Base-by-base conservation (phyloP, 1,284 basidiomycete genomes). In the Cutaneotrichosporon daszewskae region DNA sequence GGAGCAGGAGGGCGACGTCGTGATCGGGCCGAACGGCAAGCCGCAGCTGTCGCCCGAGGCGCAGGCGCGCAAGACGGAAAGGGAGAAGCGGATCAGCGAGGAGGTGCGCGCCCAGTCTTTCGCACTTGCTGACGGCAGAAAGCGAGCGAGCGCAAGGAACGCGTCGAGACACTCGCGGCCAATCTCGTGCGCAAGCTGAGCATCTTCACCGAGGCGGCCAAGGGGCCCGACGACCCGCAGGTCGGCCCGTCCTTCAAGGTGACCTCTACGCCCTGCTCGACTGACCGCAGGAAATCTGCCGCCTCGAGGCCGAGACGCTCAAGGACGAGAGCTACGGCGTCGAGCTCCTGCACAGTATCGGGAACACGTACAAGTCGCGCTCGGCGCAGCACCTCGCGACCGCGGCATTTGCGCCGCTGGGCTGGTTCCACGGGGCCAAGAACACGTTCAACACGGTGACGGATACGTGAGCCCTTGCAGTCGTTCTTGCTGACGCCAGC, bases 371-470 rank as follows among this genome's bases (percentile, higher is more conserved):
- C 66, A 73, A 77, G 41, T 77, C 83, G 18, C 95, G 92, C 66
- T 81, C 86, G 6, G 83, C 62, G 14, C 67, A 69, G 82, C 61
- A 61, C 48, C 44, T 60, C 45, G 88, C 88, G 0, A 83, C 86
- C 14, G 59, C 58, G 9, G 58, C 61, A 43, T 72, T 72, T 42
- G 65, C 69, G 1, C 68, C 67, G 7, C 56, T 71, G 9, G 69
- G 91, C 3, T 96, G 91, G 91, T 72, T 92, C 52, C 90, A 95
- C 67, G 90, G 90, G 41, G 87, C 92, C 2, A 88, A 90, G 68
- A 87, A 85, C 34, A 92, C 89, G 71, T 92, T 91, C 53, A 87
- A 91, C 62, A 84, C 91, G 9, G 88, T 92, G 66, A 85, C 85
- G 59, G 89, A 91, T 72, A 92, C 88, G 86, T 89, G 53, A 60